Conservation (phyloP, 495 filamentous ascomycete species). For the Penicillium turbatum region DNA sequence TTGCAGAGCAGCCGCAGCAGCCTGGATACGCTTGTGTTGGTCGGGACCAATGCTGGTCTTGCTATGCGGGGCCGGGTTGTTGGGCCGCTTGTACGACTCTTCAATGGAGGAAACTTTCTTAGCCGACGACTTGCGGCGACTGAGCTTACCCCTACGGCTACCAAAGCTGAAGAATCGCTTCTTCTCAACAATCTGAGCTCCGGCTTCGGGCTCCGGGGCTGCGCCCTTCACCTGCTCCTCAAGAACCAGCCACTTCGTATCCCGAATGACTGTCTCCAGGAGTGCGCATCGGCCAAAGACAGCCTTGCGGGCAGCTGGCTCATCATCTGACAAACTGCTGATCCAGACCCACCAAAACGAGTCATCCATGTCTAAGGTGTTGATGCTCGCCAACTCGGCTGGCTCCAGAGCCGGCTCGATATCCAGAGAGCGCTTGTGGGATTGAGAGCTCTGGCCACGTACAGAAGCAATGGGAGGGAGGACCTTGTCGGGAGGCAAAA, state of each 20-base stretch:
- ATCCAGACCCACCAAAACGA: conserved; percentile 99
- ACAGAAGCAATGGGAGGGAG: conserved; percentile 71
- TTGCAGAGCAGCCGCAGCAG: conserved; percentile 78
- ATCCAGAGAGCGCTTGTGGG: conserved; percentile 67
- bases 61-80: conserved; percentile 56
- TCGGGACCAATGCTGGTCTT: conserved; percentile 88
- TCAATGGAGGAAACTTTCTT: conserved; percentile 47
- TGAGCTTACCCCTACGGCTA: conserved; percentile 60
- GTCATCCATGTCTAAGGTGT: conserved; percentile 81
- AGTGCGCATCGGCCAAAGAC: conserved; percentile 93
- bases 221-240: conserved; percentile 97
- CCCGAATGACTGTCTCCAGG: conserved; percentile 77
- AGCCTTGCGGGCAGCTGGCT: conserved; percentile 76
- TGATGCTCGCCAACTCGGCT: conserved; percentile 90
- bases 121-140: conserved; percentile 62
- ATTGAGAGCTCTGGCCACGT: conserved; percentile 81
- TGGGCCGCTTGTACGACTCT: conserved; percentile 47
- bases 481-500: conserved; percentile 87
- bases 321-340: conserved; percentile 87
- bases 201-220: conserved; percentile 75
- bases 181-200: conserved; percentile 89
- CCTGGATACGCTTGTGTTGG: conserved; percentile 88
- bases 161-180: conserved; percentile 85
- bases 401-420: conserved; percentile 69
- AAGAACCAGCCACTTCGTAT: conserved; percentile 85